These are phyloP conservation scores for Ophiocordyceps robertsii DNA, from an alignment of 2,329 filamentous ascomycete species.

Conservation along the genomic window DNA sequence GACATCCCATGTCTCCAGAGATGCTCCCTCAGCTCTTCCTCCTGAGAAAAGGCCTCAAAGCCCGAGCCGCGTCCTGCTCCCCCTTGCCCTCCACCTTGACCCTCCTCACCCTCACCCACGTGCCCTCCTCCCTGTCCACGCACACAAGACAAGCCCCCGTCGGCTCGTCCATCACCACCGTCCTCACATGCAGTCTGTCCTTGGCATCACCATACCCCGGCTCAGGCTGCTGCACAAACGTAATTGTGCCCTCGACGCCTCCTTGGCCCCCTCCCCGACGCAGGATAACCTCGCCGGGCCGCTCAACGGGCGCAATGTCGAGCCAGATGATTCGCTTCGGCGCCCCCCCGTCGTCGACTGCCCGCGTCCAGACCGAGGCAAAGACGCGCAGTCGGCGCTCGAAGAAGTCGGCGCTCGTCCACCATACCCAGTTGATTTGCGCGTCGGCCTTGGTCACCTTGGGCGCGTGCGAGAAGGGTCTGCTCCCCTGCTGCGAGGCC, in stretches of 20 bases:
- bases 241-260: slow-evolving; percentile 2
- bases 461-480: slow-evolving; percentile 39
- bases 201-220: background rate
- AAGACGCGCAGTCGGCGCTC: slow-evolving; percentile 43
- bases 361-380: slow-evolving; percentile 50
- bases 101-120: slow-evolving; percentile 13
- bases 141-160: slow-evolving; percentile 11
- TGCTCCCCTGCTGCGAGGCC: slow-evolving; percentile 4
- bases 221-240: slow-evolving; percentile 6
- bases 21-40: too few species aligned
- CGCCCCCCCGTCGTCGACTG: slow-evolving; percentile 11
- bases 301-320: slow-evolving; percentile 12
- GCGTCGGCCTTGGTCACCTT: slow-evolving; percentile 58
- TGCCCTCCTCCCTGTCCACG: slow-evolving; percentile 3
- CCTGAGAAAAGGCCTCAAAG: slow-evolving; percentile 8
- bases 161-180: slow-evolving; percentile 4
- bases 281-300: too few species aligned
- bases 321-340: slow-evolving; percentile 26
- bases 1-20: too few species aligned
- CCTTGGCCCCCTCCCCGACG: slow-evolving; percentile 2
- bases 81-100: slow-evolving; percentile 20
- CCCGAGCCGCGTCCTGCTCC: slow-evolving; percentile 12
- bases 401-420: slow-evolving; percentile 39
- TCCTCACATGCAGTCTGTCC: background rate
- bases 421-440: slow-evolving; percentile 44